A percentile compares a stretch with the other conserved stretches of the same genome.
Evolutionary conservation across 495 filamentous ascomycete species (phyloP).

Genomic region (Trypethelium eluteriae): DNA sequence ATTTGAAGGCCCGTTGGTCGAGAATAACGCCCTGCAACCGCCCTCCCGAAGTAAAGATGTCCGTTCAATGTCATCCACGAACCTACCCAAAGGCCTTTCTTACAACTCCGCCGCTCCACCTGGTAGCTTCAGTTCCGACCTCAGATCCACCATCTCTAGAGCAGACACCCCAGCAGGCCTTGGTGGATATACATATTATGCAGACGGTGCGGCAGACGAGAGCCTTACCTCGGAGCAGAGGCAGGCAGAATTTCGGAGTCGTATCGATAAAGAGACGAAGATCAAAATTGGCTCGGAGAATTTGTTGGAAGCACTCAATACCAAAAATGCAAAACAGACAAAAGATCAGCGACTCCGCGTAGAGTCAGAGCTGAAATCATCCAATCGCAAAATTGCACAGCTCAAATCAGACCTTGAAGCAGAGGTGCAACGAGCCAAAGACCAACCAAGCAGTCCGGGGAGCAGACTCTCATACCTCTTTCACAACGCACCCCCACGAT

Average conservation of each 20-base stretch:
- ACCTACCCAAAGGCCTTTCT: slow-evolving; percentile 27
- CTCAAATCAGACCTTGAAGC: slow-evolving; percentile 72
- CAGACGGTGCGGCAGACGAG: slow-evolving; percentile 50
- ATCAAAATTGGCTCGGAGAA: slow-evolving; percentile 98
- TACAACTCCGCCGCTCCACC: slow-evolving; percentile 48
- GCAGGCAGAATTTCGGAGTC: slow-evolving; percentile 64
- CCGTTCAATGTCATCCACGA: slow-evolving; percentile 30
- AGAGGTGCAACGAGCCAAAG: slow-evolving; percentile 53
- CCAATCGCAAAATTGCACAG: slow-evolving; percentile 83
- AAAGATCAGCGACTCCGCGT: slow-evolving; percentile 83
- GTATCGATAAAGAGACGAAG: slow-evolving; percentile 87
- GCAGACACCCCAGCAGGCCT: slow-evolving; percentile 61
- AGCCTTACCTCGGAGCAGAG: slow-evolving; percentile 60
- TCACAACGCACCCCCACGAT: slow-evolving; percentile 33
- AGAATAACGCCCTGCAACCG: slow-evolving; percentile 26
- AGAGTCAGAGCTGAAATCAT: slow-evolving; percentile 81
- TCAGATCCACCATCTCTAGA: slow-evolving; percentile 67
- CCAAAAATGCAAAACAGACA: slow-evolving; percentile 92
- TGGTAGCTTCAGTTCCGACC: slow-evolving; percentile 86
- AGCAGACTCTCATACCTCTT: slow-evolving; percentile 63
- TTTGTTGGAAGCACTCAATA: slow-evolving; percentile 82
- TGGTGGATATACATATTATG: slow-evolving; percentile 49
- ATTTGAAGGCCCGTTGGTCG: slow-evolving; percentile 25
- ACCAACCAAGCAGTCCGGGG: slow-evolving; percentile 63
- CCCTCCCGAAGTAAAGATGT: slow-evolving; percentile 34